A percentile compares a stretch with the other conserved stretches of the same genome.
Evolutionary conservation across 768 basidiomycete genomes (phyloP).

Genomic region (Hygrocybe punicea): DNA sequence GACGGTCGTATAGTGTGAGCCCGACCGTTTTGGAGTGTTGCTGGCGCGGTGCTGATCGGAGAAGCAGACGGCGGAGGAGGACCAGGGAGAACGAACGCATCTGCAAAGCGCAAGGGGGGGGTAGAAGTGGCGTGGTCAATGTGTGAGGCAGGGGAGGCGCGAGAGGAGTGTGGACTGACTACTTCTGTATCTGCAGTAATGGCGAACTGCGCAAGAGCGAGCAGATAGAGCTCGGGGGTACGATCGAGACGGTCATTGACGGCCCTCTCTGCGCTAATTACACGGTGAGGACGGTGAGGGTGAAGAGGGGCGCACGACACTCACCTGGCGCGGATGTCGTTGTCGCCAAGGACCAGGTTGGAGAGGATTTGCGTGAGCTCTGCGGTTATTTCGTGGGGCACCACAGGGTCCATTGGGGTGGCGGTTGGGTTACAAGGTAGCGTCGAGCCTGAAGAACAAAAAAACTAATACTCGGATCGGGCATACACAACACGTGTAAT

Average conservation of each 20-base stretch:
- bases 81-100: constrained; percentile 86
- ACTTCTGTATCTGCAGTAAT: constrained; percentile 75
- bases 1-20: constrained; percentile 74
- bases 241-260: constrained; percentile 77
- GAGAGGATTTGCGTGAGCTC: constrained; percentile 83
- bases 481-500: too few species aligned
- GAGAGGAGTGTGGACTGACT: constrained; percentile 42
- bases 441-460: neutral
- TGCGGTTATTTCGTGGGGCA: constrained; percentile 64
- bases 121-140: neutral
- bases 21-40: constrained; percentile 28
- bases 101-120: constrained; percentile 36
- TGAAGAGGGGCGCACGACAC: constrained; percentile 8
- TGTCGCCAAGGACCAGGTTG: constrained; percentile 81
- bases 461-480: neutral
- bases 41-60: constrained; percentile 50
- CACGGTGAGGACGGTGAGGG: neutral
- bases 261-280: constrained; percentile 65
- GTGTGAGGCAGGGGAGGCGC: neutral
- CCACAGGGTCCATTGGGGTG: constrained; percentile 44
- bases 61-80: constrained; percentile 72
- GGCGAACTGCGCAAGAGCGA: constrained; percentile 77
- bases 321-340: constrained; percentile 74
- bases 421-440: neutral
- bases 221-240: constrained; percentile 74